Evolutionary conservation across 441 rosid species (phyloP).

Genomic region (Populus trichocarpa): DNA sequence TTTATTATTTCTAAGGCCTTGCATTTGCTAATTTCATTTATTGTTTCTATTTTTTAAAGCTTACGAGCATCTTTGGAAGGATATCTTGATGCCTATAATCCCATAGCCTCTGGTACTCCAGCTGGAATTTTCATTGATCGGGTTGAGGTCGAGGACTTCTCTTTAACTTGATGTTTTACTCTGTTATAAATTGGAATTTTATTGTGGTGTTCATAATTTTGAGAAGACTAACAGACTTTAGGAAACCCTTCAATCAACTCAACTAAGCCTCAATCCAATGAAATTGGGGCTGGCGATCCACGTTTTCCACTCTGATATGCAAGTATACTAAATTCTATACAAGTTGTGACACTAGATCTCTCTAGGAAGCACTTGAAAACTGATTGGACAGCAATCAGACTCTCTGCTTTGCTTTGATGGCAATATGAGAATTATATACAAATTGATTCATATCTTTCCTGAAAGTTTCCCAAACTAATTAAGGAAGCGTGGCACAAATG

Average conservation of each 20-base stretch:
- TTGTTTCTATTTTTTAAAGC: slow-evolving; percentile 35
- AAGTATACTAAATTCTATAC: too few species aligned
- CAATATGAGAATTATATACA: background rate
- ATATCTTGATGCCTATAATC: slow-evolving; percentile 89
- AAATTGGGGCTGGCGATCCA: background rate
- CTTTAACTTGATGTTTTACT: slow-evolving; percentile 9
- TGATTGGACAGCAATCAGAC: background rate
- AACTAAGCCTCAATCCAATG: background rate
- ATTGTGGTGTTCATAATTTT: background rate
- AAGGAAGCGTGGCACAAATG: too few species aligned
- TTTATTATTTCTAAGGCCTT: background rate
- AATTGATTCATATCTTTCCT: background rate
- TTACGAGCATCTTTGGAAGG: slow-evolving; percentile 97
- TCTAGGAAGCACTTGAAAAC: background rate
- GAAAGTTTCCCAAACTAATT: background rate
- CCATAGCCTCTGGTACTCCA: slow-evolving; percentile 61
- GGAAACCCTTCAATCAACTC: background rate
- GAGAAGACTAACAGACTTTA: background rate
- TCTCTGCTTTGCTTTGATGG: background rate
- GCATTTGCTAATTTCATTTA: slow-evolving; percentile 10
- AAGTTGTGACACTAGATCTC: background rate
- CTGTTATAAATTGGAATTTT: background rate
- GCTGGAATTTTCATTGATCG: slow-evolving; percentile 86
- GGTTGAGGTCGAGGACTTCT: slow-evolving; percentile 56
- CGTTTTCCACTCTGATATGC: background rate